Percentiles rank a stretch among this genome's conserved stretches.
Evolutionary conservation across 176 grass and related monocot species (phyloP).

Genomic region (Aegilops bicornis): DNA sequence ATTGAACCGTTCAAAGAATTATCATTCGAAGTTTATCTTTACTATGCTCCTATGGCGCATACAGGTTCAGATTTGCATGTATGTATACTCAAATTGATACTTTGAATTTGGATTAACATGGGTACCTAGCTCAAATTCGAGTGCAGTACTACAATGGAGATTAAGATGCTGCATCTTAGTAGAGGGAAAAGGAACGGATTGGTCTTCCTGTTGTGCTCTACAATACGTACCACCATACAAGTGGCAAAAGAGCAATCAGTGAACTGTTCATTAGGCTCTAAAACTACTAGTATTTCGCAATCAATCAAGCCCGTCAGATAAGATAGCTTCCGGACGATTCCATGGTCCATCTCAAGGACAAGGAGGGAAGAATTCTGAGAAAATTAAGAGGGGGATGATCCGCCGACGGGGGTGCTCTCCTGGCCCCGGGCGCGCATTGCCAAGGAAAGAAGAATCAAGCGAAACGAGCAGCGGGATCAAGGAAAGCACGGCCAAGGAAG

Average conservation of each 20-base stretch:
- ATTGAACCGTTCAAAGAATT: too few relatives aligned
- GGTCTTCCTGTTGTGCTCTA: not conserved
- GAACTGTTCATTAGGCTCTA: not conserved
- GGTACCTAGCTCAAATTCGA: not conserved
- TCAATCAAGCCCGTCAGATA: not conserved
- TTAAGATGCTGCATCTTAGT: not conserved
- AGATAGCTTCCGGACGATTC: not conserved
- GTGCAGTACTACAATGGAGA: not conserved
- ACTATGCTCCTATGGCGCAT: too few relatives aligned
- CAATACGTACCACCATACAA: not conserved
- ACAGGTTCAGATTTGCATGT: too few relatives aligned
- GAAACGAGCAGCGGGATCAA: not conserved
- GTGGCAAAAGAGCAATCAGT: not conserved
- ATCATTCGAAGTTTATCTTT: too few relatives aligned
- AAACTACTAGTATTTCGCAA: not conserved
- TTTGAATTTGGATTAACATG: too few relatives aligned
- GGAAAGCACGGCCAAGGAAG: not conserved
- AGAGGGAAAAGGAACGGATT: not conserved
- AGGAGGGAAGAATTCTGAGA: not conserved
- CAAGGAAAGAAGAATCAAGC: not conserved
- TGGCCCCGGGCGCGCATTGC: not conserved
- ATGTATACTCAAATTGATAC: too few relatives aligned
- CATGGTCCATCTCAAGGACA: not conserved
- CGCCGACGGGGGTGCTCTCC: not conserved
- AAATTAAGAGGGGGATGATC: not conserved